Base-by-base conservation (phyloP, 1,284 basidiomycete genomes). In the Cutaneotrichosporon dermatis region DNA sequence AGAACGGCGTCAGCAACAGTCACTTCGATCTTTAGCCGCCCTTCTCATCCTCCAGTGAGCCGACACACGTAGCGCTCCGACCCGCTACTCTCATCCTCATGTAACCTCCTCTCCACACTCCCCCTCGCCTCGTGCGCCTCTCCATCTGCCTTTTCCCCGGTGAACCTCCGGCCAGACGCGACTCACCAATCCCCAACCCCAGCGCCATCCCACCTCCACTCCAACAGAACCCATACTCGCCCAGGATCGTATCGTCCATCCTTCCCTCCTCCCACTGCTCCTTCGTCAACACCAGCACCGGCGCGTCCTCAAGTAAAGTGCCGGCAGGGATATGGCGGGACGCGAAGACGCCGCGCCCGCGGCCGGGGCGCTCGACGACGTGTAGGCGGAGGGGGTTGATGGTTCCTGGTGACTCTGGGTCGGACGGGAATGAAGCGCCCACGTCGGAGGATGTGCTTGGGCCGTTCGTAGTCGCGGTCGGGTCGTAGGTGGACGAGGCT, bases 171-270 rank as follows among this genome's bases (percentile, higher is more conserved):
- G 15, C 46, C 13, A 54, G 16, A 13, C 37, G 6, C 11, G 3
- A 74, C 82, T 64, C 70, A 92, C 91, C 92, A 35, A 95, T 80
- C 1, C 93, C 93, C 0, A 95, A 76, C 0, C 90, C 89, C 2
- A 98, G 81, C 0, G 89, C 93, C 89, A 92, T 91, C 2, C 85
- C 83, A 0, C 88, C 88, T 7, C 70, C 68, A 64, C 85, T 83
- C 88, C 91, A 96, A 46, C 84, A 86, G 71, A 94, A 94, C 0
- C 90, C 87, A 72, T 94, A 94, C 53, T 88, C 86, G 65, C 93
- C 88, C 12, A 95, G 79, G 0, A 88, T 77, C 0, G 89, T 94
- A 66, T 87, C 80, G 58, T 73, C 67, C 66, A 78, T 69, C 46
- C 46, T 82, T 57, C 86, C 88, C 6, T 77, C 69, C 49, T 84